These are phyloP conservation scores for Nothomitra cinnamomea DNA, from an alignment of 2,329 filamentous ascomycete species.

Conservation along the genomic window DNA sequence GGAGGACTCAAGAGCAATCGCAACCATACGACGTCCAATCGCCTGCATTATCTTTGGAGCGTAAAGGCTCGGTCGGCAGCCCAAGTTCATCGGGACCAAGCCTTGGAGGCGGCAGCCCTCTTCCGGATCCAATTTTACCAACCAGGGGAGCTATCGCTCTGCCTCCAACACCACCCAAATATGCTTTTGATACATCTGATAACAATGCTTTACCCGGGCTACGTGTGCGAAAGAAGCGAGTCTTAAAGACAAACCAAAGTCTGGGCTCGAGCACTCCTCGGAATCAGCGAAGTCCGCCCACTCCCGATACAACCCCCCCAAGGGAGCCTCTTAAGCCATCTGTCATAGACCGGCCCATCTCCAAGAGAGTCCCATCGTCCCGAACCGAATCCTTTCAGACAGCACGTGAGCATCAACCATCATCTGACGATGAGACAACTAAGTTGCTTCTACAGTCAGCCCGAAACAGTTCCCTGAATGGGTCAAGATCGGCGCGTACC, in stretches of 20 bases:
- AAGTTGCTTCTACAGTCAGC: conserved; percentile 7
- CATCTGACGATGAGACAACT: conserved; percentile 40
- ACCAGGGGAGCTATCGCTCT: conserved; percentile 1
- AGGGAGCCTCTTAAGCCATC: conserved; percentile 24
- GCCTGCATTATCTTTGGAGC: background rate
- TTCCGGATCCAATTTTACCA: background rate
- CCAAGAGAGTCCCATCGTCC: conserved; percentile 33
- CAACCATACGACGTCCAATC: background rate
- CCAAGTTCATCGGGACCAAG: background rate
- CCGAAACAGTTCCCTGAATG: conserved; percentile 7
- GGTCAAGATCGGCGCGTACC: background rate
- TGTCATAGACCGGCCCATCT: conserved; percentile 24
- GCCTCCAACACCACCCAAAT: background rate
- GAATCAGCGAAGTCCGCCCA: conserved; percentile 51
- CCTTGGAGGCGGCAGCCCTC: background rate
- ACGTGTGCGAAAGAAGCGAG: background rate
- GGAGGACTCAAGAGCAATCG: background rate
- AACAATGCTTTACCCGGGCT: background rate
- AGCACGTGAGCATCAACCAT: conserved; percentile 42
- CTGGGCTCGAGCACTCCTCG: conserved; percentile 32
- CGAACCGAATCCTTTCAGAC: conserved; percentile 56
- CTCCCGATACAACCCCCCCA: conserved; percentile 60
- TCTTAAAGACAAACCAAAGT: background rate
- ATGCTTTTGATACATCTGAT: background rate
- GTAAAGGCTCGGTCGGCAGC: background rate